Evolutionary conservation across 192 early-diverging fungal genomes (phyloP).

Genomic region (Ramicandelaber brevisporus): DNA sequence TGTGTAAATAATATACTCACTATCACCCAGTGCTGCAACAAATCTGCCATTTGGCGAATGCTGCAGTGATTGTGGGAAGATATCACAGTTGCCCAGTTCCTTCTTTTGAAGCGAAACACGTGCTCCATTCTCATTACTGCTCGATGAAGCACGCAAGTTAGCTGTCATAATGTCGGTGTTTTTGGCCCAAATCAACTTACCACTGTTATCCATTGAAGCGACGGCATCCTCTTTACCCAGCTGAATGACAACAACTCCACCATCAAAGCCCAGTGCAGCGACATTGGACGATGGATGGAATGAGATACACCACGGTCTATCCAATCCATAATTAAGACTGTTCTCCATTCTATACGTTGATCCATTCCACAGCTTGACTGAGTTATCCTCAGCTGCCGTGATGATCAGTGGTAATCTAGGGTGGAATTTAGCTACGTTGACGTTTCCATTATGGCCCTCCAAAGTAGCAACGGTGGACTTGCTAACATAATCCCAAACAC

Average conservation of each 20-base stretch:
- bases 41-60: conserved; percentile 97
- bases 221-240: conserved; percentile 89
- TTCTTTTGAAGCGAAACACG: conserved; percentile 59
- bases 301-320: conserved; percentile 87
- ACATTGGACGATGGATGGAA: conserved; percentile 70
- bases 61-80: conserved; percentile 84
- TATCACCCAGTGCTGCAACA: conserved; percentile 95
- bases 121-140: conserved; percentile 86
- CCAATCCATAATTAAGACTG: conserved; percentile 92
- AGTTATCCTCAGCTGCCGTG: conserved; percentile 83
- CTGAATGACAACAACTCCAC: conserved; percentile 87
- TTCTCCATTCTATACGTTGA: conserved; percentile 93
- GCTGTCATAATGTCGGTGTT: conserved; percentile 92
- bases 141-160: conserved; percentile 64
- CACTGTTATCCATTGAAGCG: conserved; percentile 85
- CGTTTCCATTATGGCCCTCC: conserved; percentile 91
- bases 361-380: conserved; percentile 87
- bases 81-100: conserved; percentile 92
- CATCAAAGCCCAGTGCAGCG: conserved; percentile 87
- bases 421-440: conserved; percentile 72
- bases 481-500: conserved; percentile 99
- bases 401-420: conserved; percentile 93
- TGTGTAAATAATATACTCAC: conserved; percentile 99
- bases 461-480: conserved; percentile 97
- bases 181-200: conserved; percentile 95